Percentiles rank a stretch among this genome's conserved stretches.
These are phyloP conservation scores for Yarrowia sp. DNA, from an alignment of 805 yeast species.

Conservation along the genomic window DNA sequence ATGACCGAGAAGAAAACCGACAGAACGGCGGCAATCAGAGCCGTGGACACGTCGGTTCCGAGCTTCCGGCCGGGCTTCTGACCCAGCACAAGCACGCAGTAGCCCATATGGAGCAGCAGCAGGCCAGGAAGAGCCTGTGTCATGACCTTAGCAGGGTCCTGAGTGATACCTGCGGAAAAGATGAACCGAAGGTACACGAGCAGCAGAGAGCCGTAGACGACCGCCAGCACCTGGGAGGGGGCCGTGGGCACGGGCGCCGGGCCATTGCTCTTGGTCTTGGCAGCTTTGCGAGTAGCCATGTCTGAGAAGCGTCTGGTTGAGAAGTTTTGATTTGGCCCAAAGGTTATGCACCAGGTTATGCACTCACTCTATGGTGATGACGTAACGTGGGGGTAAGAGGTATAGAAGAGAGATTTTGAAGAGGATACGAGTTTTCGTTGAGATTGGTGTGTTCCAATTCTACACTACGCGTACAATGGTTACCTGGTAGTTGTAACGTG, in stretches of 20 bases:
- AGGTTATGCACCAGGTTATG: conserved; percentile 34
- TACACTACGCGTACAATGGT: too few relatives aligned
- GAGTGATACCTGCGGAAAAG: conserved; percentile 33
- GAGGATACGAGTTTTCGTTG: background rate
- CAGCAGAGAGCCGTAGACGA: conserved; percentile 18
- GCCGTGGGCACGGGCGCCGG: background rate
- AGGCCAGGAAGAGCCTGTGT: conserved; percentile 42
- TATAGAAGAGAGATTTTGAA: too few relatives aligned
- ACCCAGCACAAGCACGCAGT: conserved; percentile 42
- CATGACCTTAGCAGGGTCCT: conserved; percentile 42
- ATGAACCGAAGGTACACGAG: conserved; percentile 29
- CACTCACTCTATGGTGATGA: background rate
- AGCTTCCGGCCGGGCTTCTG: conserved; percentile 31
- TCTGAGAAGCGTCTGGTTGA: conserved; percentile 13
- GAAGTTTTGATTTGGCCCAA: conserved; percentile 30
- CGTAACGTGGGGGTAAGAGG: background rate
- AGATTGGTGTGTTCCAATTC: too few relatives aligned
- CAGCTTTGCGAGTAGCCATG: conserved; percentile 33
- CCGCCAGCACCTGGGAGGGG: conserved; percentile 31
- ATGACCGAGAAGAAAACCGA: conserved; percentile 47
- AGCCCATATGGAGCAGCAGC: conserved; percentile 43
- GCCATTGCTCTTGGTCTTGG: conserved; percentile 31
- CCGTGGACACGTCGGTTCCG: conserved; percentile 42
- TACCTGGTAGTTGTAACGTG: too few relatives aligned
- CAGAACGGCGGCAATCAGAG: conserved; percentile 47